Evolutionary conservation across 768 basidiomycete genomes (phyloP), one percentile per base, ranked within the genome.

Genomic region (Termitomyces sp.): DNA sequence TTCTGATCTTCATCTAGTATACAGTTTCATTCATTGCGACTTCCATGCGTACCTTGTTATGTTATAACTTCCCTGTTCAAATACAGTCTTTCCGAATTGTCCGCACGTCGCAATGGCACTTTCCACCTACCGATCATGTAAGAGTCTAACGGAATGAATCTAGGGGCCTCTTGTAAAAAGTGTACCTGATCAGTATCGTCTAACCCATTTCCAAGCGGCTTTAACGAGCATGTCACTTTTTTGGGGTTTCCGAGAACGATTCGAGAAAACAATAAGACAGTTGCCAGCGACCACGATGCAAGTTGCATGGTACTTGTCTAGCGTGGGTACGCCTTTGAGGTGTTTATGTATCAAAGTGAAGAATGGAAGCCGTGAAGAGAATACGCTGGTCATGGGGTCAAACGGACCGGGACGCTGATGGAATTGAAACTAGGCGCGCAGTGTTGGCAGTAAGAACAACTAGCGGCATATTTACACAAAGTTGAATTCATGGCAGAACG

Each of bases 51-150:
- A 77, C 81, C 79, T 73, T 0, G 82, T 84, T 22, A 84, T 80
- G 60, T 82, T 83, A 62, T 74, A 83, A 5, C 70, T 65, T 4
- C 81, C 81, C 0, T 69, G 42, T 46, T 72, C 74, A 61, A 84
- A 77, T 6, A 75, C 66, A 0, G 74, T 80, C 2, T 69, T 75
- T 3, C 81, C 81, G 50, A 68, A 69, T 36, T 77, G 74, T 0
- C 82, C 81, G 61, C 82, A 84, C 51, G 63, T 63, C 36, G 73
- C 67, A 49, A 84, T 81, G 1, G 81, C 81, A 10, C 67, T 70
- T 57, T 80, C 74, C 8, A 84, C 77, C 78, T 82, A 28, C 50
- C 10, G n/a, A 24, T 28, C 16, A 26, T 13, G 9, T 49, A 60
- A 35, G 14, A 28, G 26, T 46, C 28, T 13, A 50, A 32, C 46